phyloP scores from a whole-genome alignment of 768 basidiomycete species.

The Chalciporus pseudorubinellus region DNA sequence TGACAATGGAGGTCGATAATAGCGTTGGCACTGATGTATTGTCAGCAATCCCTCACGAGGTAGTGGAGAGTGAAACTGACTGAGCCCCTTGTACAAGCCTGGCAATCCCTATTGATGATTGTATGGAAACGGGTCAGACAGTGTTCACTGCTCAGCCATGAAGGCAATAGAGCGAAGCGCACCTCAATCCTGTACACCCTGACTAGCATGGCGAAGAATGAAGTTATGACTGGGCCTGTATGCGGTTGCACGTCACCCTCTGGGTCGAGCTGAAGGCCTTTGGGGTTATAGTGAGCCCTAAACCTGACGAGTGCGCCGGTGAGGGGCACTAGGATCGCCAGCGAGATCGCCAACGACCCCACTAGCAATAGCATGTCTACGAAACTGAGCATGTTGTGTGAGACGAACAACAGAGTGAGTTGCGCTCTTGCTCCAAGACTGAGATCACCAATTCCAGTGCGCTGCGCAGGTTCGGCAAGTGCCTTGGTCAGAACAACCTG shows the following conservation, averaged over 20 bases:
- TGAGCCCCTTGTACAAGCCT: conserved; percentile 81
- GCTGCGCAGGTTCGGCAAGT: conserved; percentile 27
- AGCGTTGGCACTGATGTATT: conserved; percentile 47
- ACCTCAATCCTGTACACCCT: conserved; percentile 77
- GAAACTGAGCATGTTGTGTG: conserved; percentile 34
- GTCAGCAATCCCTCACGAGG: conserved; percentile 38
- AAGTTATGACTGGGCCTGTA: conserved; percentile 73
- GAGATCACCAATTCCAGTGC: conserved; percentile 8
- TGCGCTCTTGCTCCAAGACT: neutral
- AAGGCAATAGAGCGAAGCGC: conserved; percentile 10
- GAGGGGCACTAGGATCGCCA: conserved; percentile 60
- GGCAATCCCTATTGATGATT: conserved; percentile 52
- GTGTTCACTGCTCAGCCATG: neutral
- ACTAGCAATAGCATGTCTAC: conserved; percentile 41
- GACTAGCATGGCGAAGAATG: conserved; percentile 70
- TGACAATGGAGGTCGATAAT: conserved; percentile 51
- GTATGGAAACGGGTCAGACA: neutral
- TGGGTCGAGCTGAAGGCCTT: conserved; percentile 74
- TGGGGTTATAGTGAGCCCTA: conserved; percentile 84
- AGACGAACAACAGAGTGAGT: neutral
- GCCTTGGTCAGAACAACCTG: conserved; percentile 19
- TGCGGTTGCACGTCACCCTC: conserved; percentile 76
- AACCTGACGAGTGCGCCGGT: conserved; percentile 72
- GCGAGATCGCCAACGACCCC: conserved; percentile 47
- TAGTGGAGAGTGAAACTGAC: conserved; percentile 31